Percentiles rank a stretch among this genome's conserved stretches.
Conservation (phyloP, 257 asterid species). For the Schizonepeta tenuifolia region DNA sequence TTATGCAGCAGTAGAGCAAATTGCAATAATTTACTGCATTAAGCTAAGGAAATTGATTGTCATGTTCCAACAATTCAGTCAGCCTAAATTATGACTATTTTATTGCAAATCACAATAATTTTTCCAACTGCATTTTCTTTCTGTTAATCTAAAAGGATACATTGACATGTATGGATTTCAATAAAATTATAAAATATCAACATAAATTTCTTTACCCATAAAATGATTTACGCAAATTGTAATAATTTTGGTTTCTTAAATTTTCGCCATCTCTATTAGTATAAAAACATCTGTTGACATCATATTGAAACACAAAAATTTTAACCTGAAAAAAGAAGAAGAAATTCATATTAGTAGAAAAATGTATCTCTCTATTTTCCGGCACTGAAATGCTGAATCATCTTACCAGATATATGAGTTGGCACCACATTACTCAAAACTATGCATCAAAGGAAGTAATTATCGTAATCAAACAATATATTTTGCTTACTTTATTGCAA, state of each 20-base stretch:
- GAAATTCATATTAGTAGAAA: not conserved
- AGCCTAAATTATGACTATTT: not conserved
- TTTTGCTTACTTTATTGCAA: not conserved
- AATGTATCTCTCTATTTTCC: too few relatives aligned
- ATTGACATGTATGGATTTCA: not conserved
- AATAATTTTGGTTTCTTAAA: not conserved
- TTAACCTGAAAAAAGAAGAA: not conserved
- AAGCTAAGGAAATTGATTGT: not conserved
- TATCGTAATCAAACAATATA: not conserved
- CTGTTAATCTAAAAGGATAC: not conserved
- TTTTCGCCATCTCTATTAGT: not conserved
- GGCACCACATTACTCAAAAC: too few relatives aligned
- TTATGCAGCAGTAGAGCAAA: not conserved
- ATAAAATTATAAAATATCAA: not conserved
- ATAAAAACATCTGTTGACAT: not conserved
- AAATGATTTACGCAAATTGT: not conserved
- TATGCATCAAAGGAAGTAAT: not conserved
- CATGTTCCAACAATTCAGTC: not conserved
- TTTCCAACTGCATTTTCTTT: not conserved
- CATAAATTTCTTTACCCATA: not conserved
- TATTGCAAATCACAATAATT: not conserved
- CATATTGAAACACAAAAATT: not conserved
- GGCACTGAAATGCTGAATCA: too few relatives aligned
- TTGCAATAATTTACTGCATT: not conserved
- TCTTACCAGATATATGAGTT: too few relatives aligned